Conservation (phyloP, 2,329 filamentous ascomycete genomes). For the Fusarium xyrophilum region DNA sequence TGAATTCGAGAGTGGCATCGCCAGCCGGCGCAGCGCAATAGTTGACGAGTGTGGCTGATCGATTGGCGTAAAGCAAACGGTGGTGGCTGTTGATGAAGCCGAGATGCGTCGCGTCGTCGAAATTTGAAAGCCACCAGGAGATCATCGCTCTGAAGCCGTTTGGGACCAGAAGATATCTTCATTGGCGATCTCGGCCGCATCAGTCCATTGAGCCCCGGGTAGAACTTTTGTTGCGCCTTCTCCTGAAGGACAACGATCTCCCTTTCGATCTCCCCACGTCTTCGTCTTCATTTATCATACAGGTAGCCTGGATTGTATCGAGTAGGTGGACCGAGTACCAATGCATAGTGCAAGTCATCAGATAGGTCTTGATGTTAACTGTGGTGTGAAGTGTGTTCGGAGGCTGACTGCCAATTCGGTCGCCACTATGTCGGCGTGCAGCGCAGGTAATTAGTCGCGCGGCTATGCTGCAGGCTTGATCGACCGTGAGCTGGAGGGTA, state of each 20-base stretch:
- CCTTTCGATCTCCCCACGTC: too few relatives aligned
- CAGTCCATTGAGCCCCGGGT: too few relatives aligned
- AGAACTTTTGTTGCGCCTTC: too few relatives aligned
- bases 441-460: neutral
- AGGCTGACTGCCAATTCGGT: neutral
- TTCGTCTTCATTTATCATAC: too few relatives aligned
- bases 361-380: neutral
- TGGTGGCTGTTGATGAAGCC: too few relatives aligned
- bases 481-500: neutral
- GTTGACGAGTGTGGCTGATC: too few relatives aligned
- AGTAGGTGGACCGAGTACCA: neutral
- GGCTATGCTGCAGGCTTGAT: neutral
- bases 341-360: neutral
- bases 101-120: neutral
- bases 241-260: too few relatives aligned
- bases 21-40: too few relatives aligned
- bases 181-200: neutral
- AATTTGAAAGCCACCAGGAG: neutral
- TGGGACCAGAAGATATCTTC: neutral
- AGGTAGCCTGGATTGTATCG: too few relatives aligned
- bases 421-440: neutral
- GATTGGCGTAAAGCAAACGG: too few relatives aligned
- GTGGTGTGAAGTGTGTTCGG: neutral
- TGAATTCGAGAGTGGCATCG: neutral
- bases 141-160: neutral